phyloP scores from a whole-genome alignment of 495 filamentous ascomycete species.

The Lasiosphaeria hispida region DNA sequence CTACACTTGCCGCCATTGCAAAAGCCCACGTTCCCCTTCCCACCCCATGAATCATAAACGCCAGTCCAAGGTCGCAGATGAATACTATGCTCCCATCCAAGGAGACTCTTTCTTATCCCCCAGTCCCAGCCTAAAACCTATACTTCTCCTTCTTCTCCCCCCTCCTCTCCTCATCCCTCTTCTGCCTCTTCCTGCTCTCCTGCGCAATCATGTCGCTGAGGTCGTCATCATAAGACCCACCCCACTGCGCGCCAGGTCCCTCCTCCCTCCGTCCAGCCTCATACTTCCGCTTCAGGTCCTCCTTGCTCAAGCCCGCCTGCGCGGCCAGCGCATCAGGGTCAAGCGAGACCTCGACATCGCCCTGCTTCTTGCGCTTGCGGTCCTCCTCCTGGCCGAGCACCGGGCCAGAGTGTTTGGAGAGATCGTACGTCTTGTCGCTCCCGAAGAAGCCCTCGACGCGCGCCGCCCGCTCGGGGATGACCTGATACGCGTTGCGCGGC shows the following conservation, averaged over 20 bases:
- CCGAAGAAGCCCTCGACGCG: conserved; percentile 92
- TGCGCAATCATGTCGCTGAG: conserved; percentile 95
- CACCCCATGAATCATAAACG: too few species aligned
- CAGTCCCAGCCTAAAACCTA: background rate
- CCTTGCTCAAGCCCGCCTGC: conserved; percentile 68
- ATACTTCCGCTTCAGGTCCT: conserved; percentile 59
- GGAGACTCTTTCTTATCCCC: too few species aligned
- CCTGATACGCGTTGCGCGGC: conserved; percentile 80
- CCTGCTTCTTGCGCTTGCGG: conserved; percentile 89
- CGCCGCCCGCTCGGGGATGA: conserved; percentile 83
- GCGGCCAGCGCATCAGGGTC: conserved; percentile 73
- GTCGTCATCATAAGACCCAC: conserved; percentile 74
- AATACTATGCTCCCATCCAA: background rate
- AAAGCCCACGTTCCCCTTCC: too few species aligned
- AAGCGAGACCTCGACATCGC: conserved; percentile 88
- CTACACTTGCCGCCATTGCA: too few species aligned
- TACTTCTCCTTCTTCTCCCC: conserved; percentile 41
- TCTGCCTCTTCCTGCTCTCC: conserved; percentile 84
- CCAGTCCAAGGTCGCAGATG: too few species aligned
- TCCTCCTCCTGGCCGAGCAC: conserved; percentile 81
- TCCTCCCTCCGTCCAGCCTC: conserved; percentile 74
- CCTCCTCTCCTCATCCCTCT: conserved; percentile 76
- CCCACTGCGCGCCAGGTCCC: conserved; percentile 61
- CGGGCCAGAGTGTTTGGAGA: conserved; percentile 47
- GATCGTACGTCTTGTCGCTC: conserved; percentile 87